Conservation (phyloP, 2,329 filamentous ascomycete species). For the Aspergillus sp. region DNA sequence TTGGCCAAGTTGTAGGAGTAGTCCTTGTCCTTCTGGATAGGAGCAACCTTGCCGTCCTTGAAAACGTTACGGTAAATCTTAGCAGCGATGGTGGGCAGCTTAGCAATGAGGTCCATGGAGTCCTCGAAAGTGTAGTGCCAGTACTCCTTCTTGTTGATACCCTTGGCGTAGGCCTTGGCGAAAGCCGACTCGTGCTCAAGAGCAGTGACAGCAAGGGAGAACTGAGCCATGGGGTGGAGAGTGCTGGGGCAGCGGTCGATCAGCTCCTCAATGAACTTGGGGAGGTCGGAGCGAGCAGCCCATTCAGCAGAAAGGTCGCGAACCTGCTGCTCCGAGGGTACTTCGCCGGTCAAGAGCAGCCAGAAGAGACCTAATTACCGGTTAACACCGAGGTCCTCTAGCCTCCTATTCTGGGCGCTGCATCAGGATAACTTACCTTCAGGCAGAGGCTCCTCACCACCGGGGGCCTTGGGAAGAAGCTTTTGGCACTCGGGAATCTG, state of each 20-base stretch:
- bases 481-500: conserved; percentile 97
- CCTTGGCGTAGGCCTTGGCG: conserved; percentile 97
- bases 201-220: conserved; percentile 95
- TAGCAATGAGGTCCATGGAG: conserved; percentile 99
- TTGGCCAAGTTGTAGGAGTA: conserved; percentile 99
- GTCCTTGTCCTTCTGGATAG: conserved; percentile 98
- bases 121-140: conserved; percentile 99
- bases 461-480: conserved; percentile 93
- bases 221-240: conserved; percentile 99
- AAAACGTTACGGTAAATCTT: conserved; percentile 99
- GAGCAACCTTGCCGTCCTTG: conserved; percentile 98
- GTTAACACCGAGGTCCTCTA: conserved; percentile 3
- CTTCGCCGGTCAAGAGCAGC: conserved; percentile 97
- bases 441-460: conserved; percentile 93
- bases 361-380: conserved; percentile 80
- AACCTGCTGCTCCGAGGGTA: conserved; percentile 96
- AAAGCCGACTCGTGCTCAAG: conserved; percentile 98
- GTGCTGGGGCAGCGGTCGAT: conserved; percentile 99
- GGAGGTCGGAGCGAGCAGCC: conserved; percentile 94
- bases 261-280: conserved; percentile 98
- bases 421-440: conserved; percentile 63
- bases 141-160: conserved; percentile 99
- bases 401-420: not conserved
- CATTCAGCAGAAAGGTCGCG: conserved; percentile 97
- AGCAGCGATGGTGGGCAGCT: conserved; percentile 95